Evolutionary conservation across 1,139 yeast species (phyloP).

Genomic region (Yamadazyma buinensis): DNA sequence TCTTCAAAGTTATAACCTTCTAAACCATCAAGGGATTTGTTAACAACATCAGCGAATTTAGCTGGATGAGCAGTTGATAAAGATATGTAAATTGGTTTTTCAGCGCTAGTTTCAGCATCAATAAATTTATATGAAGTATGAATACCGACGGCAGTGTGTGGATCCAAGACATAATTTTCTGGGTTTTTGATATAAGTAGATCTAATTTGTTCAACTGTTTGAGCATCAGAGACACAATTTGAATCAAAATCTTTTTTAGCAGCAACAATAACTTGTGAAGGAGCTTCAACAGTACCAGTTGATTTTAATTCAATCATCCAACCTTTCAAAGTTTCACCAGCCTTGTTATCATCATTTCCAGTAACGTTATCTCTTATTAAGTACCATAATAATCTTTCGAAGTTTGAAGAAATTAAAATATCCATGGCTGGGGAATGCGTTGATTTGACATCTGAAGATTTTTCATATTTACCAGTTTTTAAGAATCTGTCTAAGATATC

Average conservation of each 20-base stretch:
- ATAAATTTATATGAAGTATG: constrained; percentile 66
- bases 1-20: constrained; percentile 79
- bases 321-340: constrained; percentile 65
- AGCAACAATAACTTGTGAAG: constrained; percentile 56
- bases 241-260: constrained; percentile 73
- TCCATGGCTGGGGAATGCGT: constrained; percentile 99
- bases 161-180: constrained; percentile 83
- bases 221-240: constrained; percentile 72
- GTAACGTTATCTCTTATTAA: constrained; percentile 68
- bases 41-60: constrained; percentile 93
- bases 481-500: constrained; percentile 92
- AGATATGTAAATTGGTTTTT: constrained; percentile 57
- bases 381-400: constrained; percentile 95
- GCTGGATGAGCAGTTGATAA: constrained; percentile 98
- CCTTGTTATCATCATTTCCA: constrained; percentile 52
- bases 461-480: constrained; percentile 78
- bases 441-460: constrained; percentile 68
- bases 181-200: constrained; percentile 56
- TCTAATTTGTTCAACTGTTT: constrained; percentile 75
- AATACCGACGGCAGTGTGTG: constrained; percentile 95
- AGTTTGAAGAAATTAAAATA: constrained; percentile 88
- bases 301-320: constrained; percentile 83
- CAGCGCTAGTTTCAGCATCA: constrained; percentile 31
- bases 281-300: constrained; percentile 72
- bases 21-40: constrained; percentile 63